These are phyloP conservation scores for Tolypocladium ophioglossoides DNA, from an alignment of 2,329 filamentous ascomycete species.

Conservation along the genomic window DNA sequence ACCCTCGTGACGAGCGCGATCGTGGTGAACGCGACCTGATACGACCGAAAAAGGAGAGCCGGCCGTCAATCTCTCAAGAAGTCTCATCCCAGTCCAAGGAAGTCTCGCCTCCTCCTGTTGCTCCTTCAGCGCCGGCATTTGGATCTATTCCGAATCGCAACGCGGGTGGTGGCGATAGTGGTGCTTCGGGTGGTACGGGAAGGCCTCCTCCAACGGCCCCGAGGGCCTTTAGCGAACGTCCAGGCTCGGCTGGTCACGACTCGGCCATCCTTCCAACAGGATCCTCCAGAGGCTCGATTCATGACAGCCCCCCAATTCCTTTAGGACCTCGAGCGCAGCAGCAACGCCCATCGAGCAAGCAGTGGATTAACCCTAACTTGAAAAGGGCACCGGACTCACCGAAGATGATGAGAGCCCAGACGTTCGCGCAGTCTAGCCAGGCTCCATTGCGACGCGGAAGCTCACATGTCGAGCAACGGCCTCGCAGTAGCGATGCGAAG, in stretches of 20 bases:
- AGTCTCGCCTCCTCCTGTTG: constrained; percentile 45
- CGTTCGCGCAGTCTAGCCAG: constrained; percentile 33
- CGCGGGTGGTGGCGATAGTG: constrained; percentile 18
- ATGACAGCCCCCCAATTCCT: constrained; percentile 38
- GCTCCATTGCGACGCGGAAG: constrained; percentile 25
- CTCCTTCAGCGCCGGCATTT: constrained; percentile 48
- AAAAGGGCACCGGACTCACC: constrained; percentile 43
- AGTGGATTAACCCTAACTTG: constrained; percentile 47
- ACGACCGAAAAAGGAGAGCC: constrained; percentile 38
- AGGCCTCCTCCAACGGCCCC: constrained; percentile 45
- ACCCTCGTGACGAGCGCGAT: constrained; percentile 38
- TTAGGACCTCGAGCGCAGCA: constrained; percentile 43
- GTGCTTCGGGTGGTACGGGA: constrained; percentile 20
- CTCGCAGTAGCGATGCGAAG: constrained; percentile 43
- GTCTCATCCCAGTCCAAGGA: constrained; percentile 35
- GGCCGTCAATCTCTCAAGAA: constrained; percentile 37
- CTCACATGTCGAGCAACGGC: constrained; percentile 28
- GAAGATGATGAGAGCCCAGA: constrained; percentile 38
- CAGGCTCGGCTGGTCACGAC: constrained; percentile 29
- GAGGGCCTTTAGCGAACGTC: constrained; percentile 40
- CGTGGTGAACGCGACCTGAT: constrained; percentile 33
- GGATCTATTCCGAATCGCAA: constrained; percentile 42
- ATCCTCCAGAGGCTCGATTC: constrained; percentile 26
- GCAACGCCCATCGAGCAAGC: constrained; percentile 43
- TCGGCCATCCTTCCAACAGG: constrained; percentile 25